A percentile compares a stretch with the other conserved stretches of the same genome.
Evolutionary conservation across 768 basidiomycete genomes (phyloP).

Genomic region (Epithele typhae): DNA sequence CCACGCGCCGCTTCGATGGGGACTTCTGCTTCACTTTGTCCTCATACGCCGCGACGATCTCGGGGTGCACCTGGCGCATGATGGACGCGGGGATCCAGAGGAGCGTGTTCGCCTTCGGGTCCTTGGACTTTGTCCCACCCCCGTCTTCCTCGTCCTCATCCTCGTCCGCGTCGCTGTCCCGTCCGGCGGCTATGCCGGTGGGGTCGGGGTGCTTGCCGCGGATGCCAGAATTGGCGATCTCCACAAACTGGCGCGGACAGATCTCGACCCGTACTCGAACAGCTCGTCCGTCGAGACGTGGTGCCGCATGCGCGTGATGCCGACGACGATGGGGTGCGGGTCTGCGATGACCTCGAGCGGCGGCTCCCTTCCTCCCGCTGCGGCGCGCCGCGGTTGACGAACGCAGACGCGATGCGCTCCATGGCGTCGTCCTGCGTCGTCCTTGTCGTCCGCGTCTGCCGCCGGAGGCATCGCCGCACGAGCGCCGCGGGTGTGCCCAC

Average conservation of each 20-base stretch:
- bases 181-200: background rate
- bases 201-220: constrained; percentile 24
- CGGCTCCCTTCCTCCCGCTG: background rate
- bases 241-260: constrained; percentile 29
- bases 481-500: constrained; percentile 21
- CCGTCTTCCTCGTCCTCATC: constrained; percentile 3
- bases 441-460: background rate
- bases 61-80: constrained; percentile 37
- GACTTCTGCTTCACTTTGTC: constrained; percentile 27
- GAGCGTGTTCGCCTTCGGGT: constrained; percentile 27
- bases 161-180: background rate
- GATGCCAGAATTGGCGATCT: constrained; percentile 27
- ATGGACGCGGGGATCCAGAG: constrained; percentile 42
- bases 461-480: constrained; percentile 17
- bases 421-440: constrained; percentile 8
- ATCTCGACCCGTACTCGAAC: constrained; percentile 41
- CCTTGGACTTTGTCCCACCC: constrained; percentile 16
- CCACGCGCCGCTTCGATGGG: constrained; percentile 1
- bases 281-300: constrained; percentile 38
- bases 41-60: constrained; percentile 32
- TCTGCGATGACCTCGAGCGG: constrained; percentile 4
- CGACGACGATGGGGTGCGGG: constrained; percentile 24
- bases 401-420: constrained; percentile 13
- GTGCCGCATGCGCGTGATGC: constrained; percentile 31
- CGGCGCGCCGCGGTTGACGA: constrained; percentile 13